These are phyloP conservation scores for Mucor indicus DNA, from an alignment of 371 early-diverging fungal species.

Conservation along the genomic window DNA sequence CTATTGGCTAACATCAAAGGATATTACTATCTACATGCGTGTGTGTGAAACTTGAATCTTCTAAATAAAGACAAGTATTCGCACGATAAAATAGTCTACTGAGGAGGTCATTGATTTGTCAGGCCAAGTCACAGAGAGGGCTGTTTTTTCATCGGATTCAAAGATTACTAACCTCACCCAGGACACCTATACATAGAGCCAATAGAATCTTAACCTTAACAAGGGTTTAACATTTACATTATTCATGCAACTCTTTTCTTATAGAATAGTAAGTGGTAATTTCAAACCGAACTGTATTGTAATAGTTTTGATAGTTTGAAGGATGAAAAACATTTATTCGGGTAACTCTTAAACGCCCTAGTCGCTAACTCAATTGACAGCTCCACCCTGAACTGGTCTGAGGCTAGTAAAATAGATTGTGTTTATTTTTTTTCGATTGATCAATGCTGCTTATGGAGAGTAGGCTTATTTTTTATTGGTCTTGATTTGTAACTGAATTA, in stretches of 20 bases:
- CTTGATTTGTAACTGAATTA: conserved; percentile 25
- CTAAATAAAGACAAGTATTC: conserved; percentile 8
- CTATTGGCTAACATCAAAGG: no score
- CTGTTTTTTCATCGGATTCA: background rate
- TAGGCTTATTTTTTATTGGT: conserved; percentile 11
- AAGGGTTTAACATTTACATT: background rate
- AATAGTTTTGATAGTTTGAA: background rate
- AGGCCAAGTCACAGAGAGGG: conserved; percentile 26
- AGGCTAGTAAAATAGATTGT: conserved; percentile 35
- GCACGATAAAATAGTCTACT: conserved; percentile 16
- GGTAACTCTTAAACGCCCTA: background rate
- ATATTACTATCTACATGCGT: no score
- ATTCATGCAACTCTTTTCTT: background rate
- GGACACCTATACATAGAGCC: background rate
- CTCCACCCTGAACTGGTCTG: conserved; percentile 29
- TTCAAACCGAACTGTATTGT: no score
- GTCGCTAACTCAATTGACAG: background rate
- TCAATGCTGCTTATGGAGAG: conserved; percentile 7
- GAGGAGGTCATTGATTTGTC: conserved; percentile 20
- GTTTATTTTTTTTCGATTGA: conserved; percentile 29
- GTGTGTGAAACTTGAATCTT: conserved; percentile 3
- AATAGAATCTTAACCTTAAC: background rate
- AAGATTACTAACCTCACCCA: conserved; percentile 6
- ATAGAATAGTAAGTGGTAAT: background rate
- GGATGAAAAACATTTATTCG: background rate